Evolutionary conservation across 192 early-diverging fungal species (phyloP).

Genomic region (Haplosporangium gracile): DNA sequence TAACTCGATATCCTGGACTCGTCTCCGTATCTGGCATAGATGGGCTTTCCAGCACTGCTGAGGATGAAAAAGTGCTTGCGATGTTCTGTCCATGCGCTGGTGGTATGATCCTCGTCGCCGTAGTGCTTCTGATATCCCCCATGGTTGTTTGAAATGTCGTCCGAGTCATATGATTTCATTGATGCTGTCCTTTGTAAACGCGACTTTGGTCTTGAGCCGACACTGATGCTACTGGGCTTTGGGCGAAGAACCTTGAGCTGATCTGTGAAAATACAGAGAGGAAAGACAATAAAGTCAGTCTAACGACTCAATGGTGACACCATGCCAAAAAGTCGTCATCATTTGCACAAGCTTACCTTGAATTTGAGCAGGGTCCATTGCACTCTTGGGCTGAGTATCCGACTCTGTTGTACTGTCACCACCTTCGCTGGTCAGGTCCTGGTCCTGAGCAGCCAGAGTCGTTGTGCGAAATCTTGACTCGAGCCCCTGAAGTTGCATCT

Average conservation of each 20-base stretch:
- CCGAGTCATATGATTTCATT: conserved; percentile 43
- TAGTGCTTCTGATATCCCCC: conserved; percentile 50
- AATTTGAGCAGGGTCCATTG: conserved; percentile 34
- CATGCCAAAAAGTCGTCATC: background rate
- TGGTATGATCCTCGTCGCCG: conserved; percentile 47
- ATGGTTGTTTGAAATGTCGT: conserved; percentile 55
- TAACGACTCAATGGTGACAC: background rate
- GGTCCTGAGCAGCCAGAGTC: conserved; percentile 16
- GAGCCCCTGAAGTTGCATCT: conserved; percentile 12
- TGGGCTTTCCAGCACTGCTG: conserved; percentile 94
- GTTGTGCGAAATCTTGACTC: conserved; percentile 14
- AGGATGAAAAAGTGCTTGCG: conserved; percentile 94
- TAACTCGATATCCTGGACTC: conserved; percentile 88
- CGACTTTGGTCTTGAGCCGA: conserved; percentile 12
- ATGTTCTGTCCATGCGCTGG: conserved; percentile 66
- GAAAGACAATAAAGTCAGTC: background rate
- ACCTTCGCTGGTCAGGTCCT: conserved; percentile 28
- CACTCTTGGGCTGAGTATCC: conserved; percentile 10
- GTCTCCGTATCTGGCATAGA: conserved; percentile 93
- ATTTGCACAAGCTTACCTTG: conserved; percentile 15
- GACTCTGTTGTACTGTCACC: conserved; percentile 8
- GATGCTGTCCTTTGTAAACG: conserved; percentile 30
- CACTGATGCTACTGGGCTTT: conserved; percentile 11
- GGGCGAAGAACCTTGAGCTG: conserved; percentile 40
- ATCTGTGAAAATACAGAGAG: conserved; percentile 5